Evolutionary conservation across 2,329 filamentous ascomycete genomes (phyloP), one percentile per base, ranked within the genome.

Genomic region (Dactylellina cionopaga): DNA sequence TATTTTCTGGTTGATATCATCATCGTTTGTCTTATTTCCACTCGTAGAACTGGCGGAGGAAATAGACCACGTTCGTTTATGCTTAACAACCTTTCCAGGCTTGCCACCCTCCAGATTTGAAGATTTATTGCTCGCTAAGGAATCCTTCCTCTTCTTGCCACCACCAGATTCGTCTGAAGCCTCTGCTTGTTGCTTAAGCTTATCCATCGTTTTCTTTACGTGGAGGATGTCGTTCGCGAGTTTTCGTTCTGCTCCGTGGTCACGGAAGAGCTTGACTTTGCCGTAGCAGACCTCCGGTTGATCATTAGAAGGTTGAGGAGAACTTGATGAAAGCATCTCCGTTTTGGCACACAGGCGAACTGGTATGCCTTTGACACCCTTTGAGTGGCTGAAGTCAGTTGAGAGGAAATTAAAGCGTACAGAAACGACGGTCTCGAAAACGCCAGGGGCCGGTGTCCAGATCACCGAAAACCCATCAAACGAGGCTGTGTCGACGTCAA

Each of bases 391-490:
- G 79, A 98, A 99, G 79, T 99, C 95, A 6, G 95, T 99, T 0
- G 95, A 99, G 0, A 99, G 84, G 79, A 99, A 99, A 82, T 99
- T 99, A 84, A 98, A 99, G 46, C 95, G 91, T 10, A 98, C 92
- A 6, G 92, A 90, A 63, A 99, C 88, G 51, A 88, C 91, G 80
- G 92, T 95, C 77, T 97, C 92, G 2, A 90, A 83, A 0, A 83
- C 81, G 0, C 89, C 88, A 51, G 88, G 89, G 3, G 88, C 89
- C 0, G 92, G 90, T 0, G 89, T 91, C 94, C 94, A 98, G 4
- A 89, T 87, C 3, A 98, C 92, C 5, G 90, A 94, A 79, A 98
- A 98, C 0, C 94, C 93, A 78, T 98, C 94, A 75, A 97, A 97
- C 0, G 92, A 96, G 2, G 91, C 89, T 1, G 83, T 87, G 76